These are phyloP conservation scores for Debaryomyces maramus DNA, from an alignment of 805 yeast species.

Conservation along the genomic window DNA sequence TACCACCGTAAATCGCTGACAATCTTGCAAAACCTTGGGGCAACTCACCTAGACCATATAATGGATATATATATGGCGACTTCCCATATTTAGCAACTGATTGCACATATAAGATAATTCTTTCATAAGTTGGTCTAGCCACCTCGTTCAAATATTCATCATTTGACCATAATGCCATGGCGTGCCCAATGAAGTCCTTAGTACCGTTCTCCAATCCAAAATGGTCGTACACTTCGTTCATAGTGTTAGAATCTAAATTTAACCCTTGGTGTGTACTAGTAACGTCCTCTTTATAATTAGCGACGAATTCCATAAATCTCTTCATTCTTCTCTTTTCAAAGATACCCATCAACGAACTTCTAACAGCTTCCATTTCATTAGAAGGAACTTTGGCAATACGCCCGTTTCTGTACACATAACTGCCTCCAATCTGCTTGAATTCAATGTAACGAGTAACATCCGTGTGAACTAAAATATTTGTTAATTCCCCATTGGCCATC, in stretches of 20 bases:
- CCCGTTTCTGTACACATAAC: constrained; percentile 88
- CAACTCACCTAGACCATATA: constrained; percentile 94
- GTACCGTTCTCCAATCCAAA: constrained; percentile 92
- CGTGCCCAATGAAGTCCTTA: constrained; percentile 95
- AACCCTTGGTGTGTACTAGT: constrained; percentile 80
- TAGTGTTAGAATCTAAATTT: constrained; percentile 81
- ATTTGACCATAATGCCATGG: constrained; percentile 96
- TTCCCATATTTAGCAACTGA: constrained; percentile 94
- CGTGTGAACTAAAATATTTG: constrained; percentile 92
- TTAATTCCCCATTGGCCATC: constrained; percentile 97
- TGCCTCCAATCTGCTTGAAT: constrained; percentile 94
- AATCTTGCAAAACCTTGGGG: constrained; percentile 99
- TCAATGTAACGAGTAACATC: constrained; percentile 95
- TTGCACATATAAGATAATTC: constrained; percentile 81
- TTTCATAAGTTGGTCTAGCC: constrained; percentile 86
- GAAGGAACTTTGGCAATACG: constrained; percentile 94
- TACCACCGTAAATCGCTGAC: constrained; percentile 97
- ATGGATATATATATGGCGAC: constrained; percentile 93
- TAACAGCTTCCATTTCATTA: constrained; percentile 85
- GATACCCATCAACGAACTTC: constrained; percentile 90
- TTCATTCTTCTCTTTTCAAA: constrained; percentile 96
- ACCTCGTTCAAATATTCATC: constrained; percentile 87
- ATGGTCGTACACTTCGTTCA: constrained; percentile 86
- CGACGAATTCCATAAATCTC: constrained; percentile 85
- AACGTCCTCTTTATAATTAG: constrained; percentile 76